phyloP scores from a whole-genome alignment of 805 yeast genomes.

The Yueomyces sp. region DNA sequence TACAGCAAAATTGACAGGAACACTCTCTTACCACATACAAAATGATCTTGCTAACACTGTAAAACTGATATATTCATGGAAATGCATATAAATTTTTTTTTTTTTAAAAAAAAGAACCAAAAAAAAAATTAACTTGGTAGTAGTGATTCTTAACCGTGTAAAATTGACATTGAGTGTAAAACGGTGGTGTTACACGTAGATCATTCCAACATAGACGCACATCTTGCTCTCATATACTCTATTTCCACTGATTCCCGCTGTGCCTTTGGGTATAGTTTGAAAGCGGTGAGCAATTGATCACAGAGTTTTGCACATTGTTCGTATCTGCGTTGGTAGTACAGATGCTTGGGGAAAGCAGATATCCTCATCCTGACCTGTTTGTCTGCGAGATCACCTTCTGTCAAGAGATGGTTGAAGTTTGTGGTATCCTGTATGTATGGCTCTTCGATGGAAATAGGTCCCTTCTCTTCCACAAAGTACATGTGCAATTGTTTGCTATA shows the following conservation, averaged over 20 bases:
- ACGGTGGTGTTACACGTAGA: no score
- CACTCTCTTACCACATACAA: no score
- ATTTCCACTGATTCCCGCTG: conserved; percentile 38
- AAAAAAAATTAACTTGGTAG: no score
- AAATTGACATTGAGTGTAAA: no score
- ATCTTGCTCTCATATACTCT: conserved; percentile 11
- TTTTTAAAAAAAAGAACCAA: no score
- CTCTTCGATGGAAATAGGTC: conserved; percentile 43
- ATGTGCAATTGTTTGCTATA: conserved; percentile 37
- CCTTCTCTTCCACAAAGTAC: conserved; percentile 31
- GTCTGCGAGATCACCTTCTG: conserved; percentile 19
- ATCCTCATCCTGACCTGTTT: conserved; percentile 46
- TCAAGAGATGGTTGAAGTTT: background rate
- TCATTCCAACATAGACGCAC: background rate
- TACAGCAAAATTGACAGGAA: no score
- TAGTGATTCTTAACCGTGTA: no score
- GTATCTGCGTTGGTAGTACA: conserved; percentile 45
- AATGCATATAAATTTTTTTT: no score
- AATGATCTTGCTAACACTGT: no score
- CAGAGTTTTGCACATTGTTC: conserved; percentile 35
- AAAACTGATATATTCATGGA: no score
- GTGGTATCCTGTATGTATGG: conserved; percentile 14
- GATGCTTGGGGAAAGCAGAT: conserved; percentile 47
- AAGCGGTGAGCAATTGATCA: conserved; percentile 17
- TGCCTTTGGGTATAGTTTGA: conserved; percentile 24